Evolutionary conservation across 2,329 filamentous ascomycete species (phyloP), one percentile per base, ranked within the genome.

Genomic region (Xylariales sp.): DNA sequence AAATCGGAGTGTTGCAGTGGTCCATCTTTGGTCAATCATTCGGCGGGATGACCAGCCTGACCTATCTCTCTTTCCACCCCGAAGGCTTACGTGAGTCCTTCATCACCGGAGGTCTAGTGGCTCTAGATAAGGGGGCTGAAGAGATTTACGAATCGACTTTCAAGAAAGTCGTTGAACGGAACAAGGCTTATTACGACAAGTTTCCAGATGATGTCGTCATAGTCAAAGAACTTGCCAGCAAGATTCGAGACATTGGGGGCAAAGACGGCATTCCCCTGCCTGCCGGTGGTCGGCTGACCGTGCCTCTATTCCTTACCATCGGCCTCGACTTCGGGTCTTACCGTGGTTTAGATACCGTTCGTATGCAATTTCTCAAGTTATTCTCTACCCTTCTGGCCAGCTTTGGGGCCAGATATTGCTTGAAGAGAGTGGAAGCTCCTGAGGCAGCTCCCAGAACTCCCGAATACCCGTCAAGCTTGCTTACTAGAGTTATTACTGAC

Each of bases 11-110:
- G n/a, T n/a, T n/a, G n/a, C n/a, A n/a, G n/a, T 96, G 90, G 91
- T 85, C 82, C 44, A 76, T 93, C 21, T 84, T 95, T 47, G 91
- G 91, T 7, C 91, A 96, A 65, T 90, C 84, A 12, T 97, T 95
- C 61, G 91, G 91, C 28, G 91, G 91, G 1, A 96, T 95, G 62
- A 87, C 89, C 56, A 76, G 74, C 35, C 71, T 88, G 24, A 91
- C 85, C 6, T 97, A 96, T 61, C 75, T 97, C 12, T 93, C 86
- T 3, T 81, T 86, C 59, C 82, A 78, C 52, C 87, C 88, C 0
- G 76, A 88, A 43, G 85, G 86, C 1, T 64, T 97, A 18, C 79
- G 81, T 21, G 91, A 97, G 65, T 80, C 80, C 18, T 97, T 95
- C 58, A 72, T 90, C 24, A 87, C 86, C 9, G 91, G 91, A 27